A percentile compares a stretch with the other conserved stretches of the same genome.
Evolutionary conservation across 2,329 filamentous ascomycete species (phyloP).

Genomic region (Calonectria pseudoturangicola): DNA sequence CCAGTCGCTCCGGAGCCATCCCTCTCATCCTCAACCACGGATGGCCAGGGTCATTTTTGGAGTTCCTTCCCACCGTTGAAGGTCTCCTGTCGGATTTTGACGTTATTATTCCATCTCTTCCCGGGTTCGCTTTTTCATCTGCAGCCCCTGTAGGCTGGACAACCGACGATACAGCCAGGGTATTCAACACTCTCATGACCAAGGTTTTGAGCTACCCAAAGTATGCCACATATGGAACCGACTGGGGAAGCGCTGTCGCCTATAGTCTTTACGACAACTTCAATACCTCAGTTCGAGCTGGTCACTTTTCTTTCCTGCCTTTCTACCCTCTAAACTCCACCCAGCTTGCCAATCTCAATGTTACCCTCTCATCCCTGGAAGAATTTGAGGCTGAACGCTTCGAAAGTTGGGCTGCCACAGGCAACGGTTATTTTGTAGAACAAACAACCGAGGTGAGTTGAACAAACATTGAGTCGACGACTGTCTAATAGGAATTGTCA

Average conservation of each 20-base stretch:
- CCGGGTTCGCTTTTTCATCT: slow-evolving; percentile 61
- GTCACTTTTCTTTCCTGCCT: slow-evolving; percentile 43
- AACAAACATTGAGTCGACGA: background rate
- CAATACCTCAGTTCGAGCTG: slow-evolving; percentile 38
- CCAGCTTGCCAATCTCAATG: slow-evolving; percentile 32
- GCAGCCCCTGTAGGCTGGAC: slow-evolving; percentile 58
- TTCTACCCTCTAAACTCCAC: slow-evolving; percentile 32
- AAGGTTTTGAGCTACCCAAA: slow-evolving; percentile 60
- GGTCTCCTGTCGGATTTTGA: slow-evolving; percentile 39
- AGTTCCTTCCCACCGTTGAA: slow-evolving; percentile 58
- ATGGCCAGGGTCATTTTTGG: slow-evolving; percentile 67
- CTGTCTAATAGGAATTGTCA: background rate
- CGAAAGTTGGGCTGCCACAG: slow-evolving; percentile 29
- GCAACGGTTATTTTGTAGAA: slow-evolving; percentile 42
- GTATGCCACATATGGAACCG: slow-evolving; percentile 47
- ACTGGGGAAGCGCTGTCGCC: slow-evolving; percentile 39
- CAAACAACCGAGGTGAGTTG: slow-evolving; percentile 40
- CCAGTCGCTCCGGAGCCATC: slow-evolving; percentile 54
- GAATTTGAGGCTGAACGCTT: slow-evolving; percentile 27
- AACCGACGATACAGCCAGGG: slow-evolving; percentile 59
- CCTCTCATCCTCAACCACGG: slow-evolving; percentile 65
- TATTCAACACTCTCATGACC: slow-evolving; percentile 62
- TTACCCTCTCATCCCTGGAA: slow-evolving; percentile 36
- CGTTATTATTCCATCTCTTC: slow-evolving; percentile 59
- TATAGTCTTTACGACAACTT: slow-evolving; percentile 44